These are phyloP conservation scores for Amesomyces nigricolor DNA, from an alignment of 2,329 filamentous ascomycete species.

Conservation along the genomic window DNA sequence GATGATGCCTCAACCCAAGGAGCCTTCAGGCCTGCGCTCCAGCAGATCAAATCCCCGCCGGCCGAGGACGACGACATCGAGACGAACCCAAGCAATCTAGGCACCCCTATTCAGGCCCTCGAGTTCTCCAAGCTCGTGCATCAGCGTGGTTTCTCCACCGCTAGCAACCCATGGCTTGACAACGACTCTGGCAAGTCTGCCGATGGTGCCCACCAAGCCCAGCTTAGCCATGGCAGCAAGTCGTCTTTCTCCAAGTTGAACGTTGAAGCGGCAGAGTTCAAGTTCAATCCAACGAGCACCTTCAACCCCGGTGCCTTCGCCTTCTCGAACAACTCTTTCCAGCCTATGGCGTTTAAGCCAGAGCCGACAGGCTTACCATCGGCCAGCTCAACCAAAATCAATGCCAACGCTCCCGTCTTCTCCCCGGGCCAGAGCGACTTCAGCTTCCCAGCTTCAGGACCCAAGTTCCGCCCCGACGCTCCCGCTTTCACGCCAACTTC, in stretches of 20 bases:
- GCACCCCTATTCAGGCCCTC: constrained; percentile 53
- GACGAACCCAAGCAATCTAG: constrained; percentile 67
- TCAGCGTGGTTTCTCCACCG: constrained; percentile 49
- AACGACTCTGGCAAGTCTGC: constrained; percentile 35
- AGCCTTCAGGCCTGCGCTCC: constrained; percentile 38
- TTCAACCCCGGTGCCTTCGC: constrained; percentile 49
- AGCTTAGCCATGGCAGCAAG: constrained; percentile 59
- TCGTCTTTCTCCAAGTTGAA: constrained; percentile 75
- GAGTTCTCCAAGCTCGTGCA: constrained; percentile 46
- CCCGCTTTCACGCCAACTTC: constrained; percentile 66
- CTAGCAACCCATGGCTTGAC: constrained; percentile 61
- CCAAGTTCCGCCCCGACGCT: constrained; percentile 70
- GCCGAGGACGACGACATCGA: constrained; percentile 61
- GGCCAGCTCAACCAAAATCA: constrained; percentile 50
- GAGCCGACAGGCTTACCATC: constrained; percentile 39
- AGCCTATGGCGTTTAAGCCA: constrained; percentile 45
- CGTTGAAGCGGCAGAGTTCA: constrained; percentile 83
- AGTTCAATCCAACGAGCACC: constrained; percentile 56
- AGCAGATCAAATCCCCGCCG: constrained; percentile 35
- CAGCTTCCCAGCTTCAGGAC: constrained; percentile 61
- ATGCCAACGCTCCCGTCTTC: constrained; percentile 65
- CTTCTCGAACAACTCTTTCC: constrained; percentile 33
- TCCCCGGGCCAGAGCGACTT: constrained; percentile 61
- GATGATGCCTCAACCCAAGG: constrained; percentile 42
- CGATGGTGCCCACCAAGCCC: constrained; percentile 35